Conservation (phyloP, 2,329 filamentous ascomycete genomes). For the Blastomyces gilchristii region DNA sequence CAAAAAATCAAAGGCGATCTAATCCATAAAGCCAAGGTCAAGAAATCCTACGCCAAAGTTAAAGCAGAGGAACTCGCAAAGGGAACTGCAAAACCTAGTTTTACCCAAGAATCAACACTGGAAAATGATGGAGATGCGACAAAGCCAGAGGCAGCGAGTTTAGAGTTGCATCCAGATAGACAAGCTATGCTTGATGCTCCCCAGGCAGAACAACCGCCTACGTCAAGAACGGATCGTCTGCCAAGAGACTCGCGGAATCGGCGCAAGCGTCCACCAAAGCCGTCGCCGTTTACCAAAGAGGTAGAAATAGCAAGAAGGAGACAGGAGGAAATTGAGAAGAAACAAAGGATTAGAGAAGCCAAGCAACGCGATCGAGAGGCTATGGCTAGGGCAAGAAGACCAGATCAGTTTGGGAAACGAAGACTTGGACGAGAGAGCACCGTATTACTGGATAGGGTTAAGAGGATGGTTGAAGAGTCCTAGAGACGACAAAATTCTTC, state of each 20-base stretch:
- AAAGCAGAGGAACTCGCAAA: slow-evolving; percentile 50
- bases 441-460: slow-evolving; percentile 66
- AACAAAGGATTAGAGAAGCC: slow-evolving; percentile 53
- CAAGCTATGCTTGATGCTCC: slow-evolving; percentile 48
- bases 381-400: slow-evolving; percentile 52
- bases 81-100: slow-evolving; percentile 24
- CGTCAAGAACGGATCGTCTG: slow-evolving; percentile 13
- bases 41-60: slow-evolving; percentile 83
- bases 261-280: slow-evolving; percentile 33
- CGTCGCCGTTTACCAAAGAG: slow-evolving; percentile 53
- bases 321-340: slow-evolving; percentile 50
- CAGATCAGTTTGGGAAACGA: slow-evolving; percentile 59
- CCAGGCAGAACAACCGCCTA: slow-evolving; percentile 13
- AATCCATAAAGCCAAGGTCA: slow-evolving; percentile 86
- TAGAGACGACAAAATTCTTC: not conserved
- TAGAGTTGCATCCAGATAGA: slow-evolving; percentile 52
- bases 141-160: slow-evolving; percentile 26
- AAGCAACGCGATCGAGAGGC: slow-evolving; percentile 61
- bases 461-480: slow-evolving; percentile 52
- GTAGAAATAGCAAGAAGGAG: slow-evolving; percentile 56
- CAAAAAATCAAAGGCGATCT: slow-evolving; percentile 81
- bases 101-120: slow-evolving; percentile 24
- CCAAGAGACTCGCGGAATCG: slow-evolving; percentile 20
- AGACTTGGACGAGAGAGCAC: slow-evolving; percentile 74
- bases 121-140: slow-evolving; percentile 21